Percentiles rank a stretch among this genome's conserved stretches.
Conservation (phyloP, 306 rosid genomes). For the Ceratonia siliqua region DNA sequence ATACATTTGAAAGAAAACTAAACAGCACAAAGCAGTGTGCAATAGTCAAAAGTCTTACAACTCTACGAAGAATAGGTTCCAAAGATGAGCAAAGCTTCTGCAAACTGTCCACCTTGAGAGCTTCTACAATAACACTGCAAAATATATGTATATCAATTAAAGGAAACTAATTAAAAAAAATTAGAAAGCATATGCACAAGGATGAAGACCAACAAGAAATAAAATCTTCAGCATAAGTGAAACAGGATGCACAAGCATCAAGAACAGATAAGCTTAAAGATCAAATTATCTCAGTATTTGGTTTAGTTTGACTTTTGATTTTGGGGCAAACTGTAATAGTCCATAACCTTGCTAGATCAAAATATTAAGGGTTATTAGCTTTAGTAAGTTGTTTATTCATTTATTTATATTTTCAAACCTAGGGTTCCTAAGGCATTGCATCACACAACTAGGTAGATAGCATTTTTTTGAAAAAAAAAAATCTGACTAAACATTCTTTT, state of each 20-base stretch:
- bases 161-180: conserved; percentile 15
- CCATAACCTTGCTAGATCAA: background rate
- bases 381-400: background rate
- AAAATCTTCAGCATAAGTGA: background rate
- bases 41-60: conserved; percentile 53
- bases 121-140: conserved; percentile 80
- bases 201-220: background rate
- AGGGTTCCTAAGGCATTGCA: background rate
- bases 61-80: conserved; percentile 85
- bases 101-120: conserved; percentile 82
- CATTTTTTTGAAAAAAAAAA: background rate
- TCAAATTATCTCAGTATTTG: background rate
- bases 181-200: background rate
- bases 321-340: background rate
- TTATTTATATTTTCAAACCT: background rate
- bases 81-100: conserved; percentile 80
- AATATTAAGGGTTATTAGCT: background rate
- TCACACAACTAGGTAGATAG: background rate
- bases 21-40: background rate
- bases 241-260: background rate
- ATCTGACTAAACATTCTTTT: background rate
- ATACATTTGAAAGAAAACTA: background rate
- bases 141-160: conserved; percentile 17
- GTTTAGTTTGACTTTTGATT: background rate
- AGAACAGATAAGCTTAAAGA: background rate